Evolutionary conservation across 1,139 yeast species (phyloP).

Genomic region (Taiozyma onychis): DNA sequence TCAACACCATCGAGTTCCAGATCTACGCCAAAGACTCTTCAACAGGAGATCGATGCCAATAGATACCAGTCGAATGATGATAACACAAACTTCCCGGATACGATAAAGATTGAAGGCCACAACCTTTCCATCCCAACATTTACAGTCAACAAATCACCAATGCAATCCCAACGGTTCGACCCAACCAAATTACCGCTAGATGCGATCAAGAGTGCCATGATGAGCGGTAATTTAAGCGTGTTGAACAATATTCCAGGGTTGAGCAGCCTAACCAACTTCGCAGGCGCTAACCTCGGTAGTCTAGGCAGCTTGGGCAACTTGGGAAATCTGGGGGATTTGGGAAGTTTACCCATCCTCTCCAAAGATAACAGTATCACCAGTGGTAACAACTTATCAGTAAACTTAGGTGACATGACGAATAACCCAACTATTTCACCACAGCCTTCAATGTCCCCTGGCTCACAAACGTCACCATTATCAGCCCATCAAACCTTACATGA

Average conservation of each 20-base stretch:
- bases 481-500: conserved; percentile 10
- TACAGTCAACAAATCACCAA: conserved; percentile 3
- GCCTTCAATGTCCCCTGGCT: conserved; percentile 24
- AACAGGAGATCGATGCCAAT: conserved; percentile 4
- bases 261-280: not conserved
- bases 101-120: not conserved
- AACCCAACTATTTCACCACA: conserved; percentile 26
- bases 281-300: not conserved
- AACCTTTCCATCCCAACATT: conserved; percentile 5
- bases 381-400: conserved; percentile 12
- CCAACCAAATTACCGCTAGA: not conserved
- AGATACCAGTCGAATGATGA: not conserved
- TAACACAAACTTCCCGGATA: not conserved
- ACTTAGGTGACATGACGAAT: conserved; percentile 12
- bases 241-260: not conserved
- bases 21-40: conserved; percentile 1
- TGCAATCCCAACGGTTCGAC: not conserved
- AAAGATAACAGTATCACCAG: not conserved
- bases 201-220: not conserved
- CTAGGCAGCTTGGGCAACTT: not conserved
- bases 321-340: not conserved
- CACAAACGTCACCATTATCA: conserved; percentile 21
- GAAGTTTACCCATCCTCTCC: not conserved
- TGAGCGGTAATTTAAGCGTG: not conserved
- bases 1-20: not conserved